Evolutionary conservation across 805 yeast species (phyloP).

Genomic region (Torulaspora delbrueckii): DNA sequence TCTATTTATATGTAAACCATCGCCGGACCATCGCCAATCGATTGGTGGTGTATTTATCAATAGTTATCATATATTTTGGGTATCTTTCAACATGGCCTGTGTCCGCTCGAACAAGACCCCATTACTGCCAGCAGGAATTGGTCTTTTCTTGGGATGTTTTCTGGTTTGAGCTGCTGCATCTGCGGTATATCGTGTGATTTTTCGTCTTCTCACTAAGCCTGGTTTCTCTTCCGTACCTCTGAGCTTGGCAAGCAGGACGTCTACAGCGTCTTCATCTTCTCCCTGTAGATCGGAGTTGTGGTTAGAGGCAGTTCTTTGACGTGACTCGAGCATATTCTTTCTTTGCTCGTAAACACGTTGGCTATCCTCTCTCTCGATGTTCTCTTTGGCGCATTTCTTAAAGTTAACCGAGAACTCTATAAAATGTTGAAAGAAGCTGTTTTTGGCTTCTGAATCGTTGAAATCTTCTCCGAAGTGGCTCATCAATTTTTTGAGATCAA

Average conservation of each 20-base stretch:
- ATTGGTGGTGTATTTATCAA: neutral
- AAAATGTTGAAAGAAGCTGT: conserved; percentile 58
- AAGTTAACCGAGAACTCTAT: conserved; percentile 56
- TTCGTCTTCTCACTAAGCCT: conserved; percentile 20
- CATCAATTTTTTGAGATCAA: conserved; percentile 56
- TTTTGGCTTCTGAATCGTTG: conserved; percentile 46
- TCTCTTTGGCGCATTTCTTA: conserved; percentile 60
- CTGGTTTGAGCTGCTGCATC: conserved; percentile 4
- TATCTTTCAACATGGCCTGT: conserved; percentile 28
- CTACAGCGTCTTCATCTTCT: conserved; percentile 25
- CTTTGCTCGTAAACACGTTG: conserved; percentile 59
- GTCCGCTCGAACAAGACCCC: conserved; percentile 25
- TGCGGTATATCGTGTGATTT: conserved; percentile 12
- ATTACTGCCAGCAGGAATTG: conserved; percentile 4
- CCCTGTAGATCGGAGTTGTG: conserved; percentile 5
- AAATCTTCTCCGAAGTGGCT: conserved; percentile 69
- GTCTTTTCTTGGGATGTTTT: neutral
- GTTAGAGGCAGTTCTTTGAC: conserved; percentile 2
- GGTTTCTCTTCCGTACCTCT: conserved; percentile 23
- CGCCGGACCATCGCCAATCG: neutral
- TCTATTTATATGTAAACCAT: neutral
- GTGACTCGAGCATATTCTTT: conserved; percentile 43
- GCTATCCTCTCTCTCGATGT: conserved; percentile 63
- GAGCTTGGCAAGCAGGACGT: conserved; percentile 23
- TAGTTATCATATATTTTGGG: conserved; percentile 23